Evolutionary conservation across 352 stramenopile species (phyloP).

Genomic region (Globisporangium heterothallicum): DNA sequence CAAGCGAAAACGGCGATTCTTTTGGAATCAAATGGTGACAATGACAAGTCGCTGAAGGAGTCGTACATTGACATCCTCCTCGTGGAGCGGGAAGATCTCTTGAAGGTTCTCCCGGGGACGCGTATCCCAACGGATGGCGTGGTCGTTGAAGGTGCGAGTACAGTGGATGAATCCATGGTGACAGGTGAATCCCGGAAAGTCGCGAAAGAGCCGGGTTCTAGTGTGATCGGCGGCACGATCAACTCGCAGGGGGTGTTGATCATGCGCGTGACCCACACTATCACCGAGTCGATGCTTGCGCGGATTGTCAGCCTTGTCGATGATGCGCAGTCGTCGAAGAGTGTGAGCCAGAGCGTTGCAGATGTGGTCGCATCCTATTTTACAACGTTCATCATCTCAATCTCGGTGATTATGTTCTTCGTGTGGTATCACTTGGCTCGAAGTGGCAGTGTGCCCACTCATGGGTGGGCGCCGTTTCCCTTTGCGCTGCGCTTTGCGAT

Average conservation of each 20-base stretch:
- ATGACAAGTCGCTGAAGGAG: slow-evolving; percentile 31
- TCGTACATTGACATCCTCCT: slow-evolving; percentile 73
- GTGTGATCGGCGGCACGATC: slow-evolving; percentile 66
- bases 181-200: slow-evolving; percentile 70
- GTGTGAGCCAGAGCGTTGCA: slow-evolving; percentile 54
- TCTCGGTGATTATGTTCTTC: slow-evolving; percentile 55
- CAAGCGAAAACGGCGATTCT: slow-evolving; percentile 87
- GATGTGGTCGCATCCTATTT: slow-evolving; percentile 68
- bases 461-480: slow-evolving; percentile 50
- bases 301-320: slow-evolving; percentile 69
- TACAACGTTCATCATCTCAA: slow-evolving; percentile 65
- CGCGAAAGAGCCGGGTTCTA: slow-evolving; percentile 44
- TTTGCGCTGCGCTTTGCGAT: slow-evolving; percentile 79
- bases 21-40: slow-evolving; percentile 36
- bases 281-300: slow-evolving; percentile 73
- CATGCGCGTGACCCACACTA: slow-evolving; percentile 64
- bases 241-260: slow-evolving; percentile 65
- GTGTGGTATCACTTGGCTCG: slow-evolving; percentile 67
- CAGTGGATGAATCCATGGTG: slow-evolving; percentile 76
- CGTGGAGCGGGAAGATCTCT: slow-evolving; percentile 60
- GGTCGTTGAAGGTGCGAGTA: slow-evolving; percentile 56
- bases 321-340: slow-evolving; percentile 64
- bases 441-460: slow-evolving; percentile 30
- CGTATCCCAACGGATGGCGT: slow-evolving; percentile 70
- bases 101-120: slow-evolving; percentile 64